A percentile compares a stretch with the other conserved stretches of the same genome.
These are phyloP conservation scores for Fusarium stilboides DNA, from an alignment of 2,329 filamentous ascomycete species.

Conservation along the genomic window DNA sequence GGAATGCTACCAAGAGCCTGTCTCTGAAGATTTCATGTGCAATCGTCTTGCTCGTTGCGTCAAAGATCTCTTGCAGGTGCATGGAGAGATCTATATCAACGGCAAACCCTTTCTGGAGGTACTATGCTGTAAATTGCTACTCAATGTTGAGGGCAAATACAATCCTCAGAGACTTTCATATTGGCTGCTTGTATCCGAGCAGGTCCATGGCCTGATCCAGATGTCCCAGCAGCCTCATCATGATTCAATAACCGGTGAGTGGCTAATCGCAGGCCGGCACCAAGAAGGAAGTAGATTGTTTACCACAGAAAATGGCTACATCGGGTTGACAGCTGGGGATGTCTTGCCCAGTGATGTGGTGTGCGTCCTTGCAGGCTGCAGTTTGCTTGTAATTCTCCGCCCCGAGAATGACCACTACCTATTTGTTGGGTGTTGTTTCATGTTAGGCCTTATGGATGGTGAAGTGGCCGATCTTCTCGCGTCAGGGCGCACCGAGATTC, in stretches of 20 bases:
- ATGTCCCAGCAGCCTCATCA: too few relatives aligned
- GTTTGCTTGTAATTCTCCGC: background rate
- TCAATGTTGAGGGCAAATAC: background rate
- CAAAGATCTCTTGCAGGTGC: background rate
- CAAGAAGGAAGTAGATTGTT: background rate
- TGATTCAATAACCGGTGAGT: background rate
- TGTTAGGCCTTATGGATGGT: background rate
- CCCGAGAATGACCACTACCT: background rate
- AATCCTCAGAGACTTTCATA: background rate
- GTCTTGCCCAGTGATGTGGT: background rate
- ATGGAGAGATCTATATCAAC: background rate
- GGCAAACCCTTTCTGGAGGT: background rate
- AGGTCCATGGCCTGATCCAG: too few relatives aligned
- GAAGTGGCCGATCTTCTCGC: background rate
- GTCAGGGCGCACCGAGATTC: background rate
- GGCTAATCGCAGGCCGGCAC: accelerated
- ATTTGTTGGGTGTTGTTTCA: slow-evolving; percentile 8
- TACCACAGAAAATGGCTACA: background rate
- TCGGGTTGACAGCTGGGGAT: background rate
- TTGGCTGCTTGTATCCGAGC: too few relatives aligned
- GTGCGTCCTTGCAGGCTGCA: background rate
- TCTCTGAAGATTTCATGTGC: background rate
- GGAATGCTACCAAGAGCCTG: background rate
- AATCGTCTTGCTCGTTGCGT: background rate
- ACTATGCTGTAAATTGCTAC: background rate